phyloP scores from a whole-genome alignment of 2,329 filamentous ascomycete genomes.

The Trichoderma endophyticum region DNA sequence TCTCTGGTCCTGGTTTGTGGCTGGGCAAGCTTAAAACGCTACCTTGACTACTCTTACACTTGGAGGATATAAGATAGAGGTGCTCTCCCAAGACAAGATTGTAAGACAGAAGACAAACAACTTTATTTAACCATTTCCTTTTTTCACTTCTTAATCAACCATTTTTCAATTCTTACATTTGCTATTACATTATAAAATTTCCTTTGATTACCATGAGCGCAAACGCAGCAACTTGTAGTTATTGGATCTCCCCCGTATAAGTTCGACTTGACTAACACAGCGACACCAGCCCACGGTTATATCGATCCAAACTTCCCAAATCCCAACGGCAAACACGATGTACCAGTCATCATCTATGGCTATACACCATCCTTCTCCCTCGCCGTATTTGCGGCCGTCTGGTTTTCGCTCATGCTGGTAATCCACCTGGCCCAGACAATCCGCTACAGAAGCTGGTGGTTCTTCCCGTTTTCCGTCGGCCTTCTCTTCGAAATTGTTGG shows the following conservation, averaged over 20 bases:
- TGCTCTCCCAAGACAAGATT: not conserved
- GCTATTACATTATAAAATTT: not conserved
- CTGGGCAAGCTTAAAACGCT: not conserved
- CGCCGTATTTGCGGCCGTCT: constrained; percentile 40
- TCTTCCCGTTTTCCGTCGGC: constrained; percentile 43
- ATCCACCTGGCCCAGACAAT: constrained; percentile 38
- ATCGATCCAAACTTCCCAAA: constrained; percentile 52
- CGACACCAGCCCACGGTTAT: constrained; percentile 33
- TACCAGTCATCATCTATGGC: constrained; percentile 49
- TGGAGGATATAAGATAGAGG: not conserved
- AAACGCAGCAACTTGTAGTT: not conserved
- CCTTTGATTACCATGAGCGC: not conserved
- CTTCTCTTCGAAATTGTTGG: constrained; percentile 48
- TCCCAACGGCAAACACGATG: constrained; percentile 44
- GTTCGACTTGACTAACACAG: not conserved
- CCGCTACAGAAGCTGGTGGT: constrained; percentile 44
- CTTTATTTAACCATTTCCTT: not conserved
- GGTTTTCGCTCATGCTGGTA: constrained; percentile 42
- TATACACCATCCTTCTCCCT: constrained; percentile 47
- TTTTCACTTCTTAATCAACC: not conserved
- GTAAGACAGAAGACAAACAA: not conserved
- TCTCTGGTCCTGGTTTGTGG: not conserved
- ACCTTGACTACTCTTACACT: not conserved
- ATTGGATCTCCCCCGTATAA: not conserved
- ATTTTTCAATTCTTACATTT: not conserved